Evolutionary conservation across 371 early-diverging fungal genomes (phyloP), one percentile per base, ranked within the genome.

Genomic region (Rhizopus stolonifer): DNA sequence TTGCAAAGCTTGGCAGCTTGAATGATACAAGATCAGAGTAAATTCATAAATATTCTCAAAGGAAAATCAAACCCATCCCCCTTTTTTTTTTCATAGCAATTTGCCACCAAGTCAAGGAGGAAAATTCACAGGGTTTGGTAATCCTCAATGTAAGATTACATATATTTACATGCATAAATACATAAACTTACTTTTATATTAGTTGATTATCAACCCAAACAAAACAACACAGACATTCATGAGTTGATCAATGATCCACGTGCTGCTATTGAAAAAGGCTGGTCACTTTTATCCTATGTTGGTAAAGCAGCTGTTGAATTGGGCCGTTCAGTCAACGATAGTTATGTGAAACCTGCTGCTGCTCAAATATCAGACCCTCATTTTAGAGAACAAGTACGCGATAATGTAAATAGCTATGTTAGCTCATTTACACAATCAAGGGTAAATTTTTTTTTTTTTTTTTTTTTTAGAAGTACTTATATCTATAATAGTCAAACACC

Each of bases 91-190:
- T 14, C 13, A 43, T 46, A 70, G 83, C 18, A 49, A 85, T 60
- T 61, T 96, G 38, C 94, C 94, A 22, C 97, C 97, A 4, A 93
- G 79, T 56, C 95, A 95, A 69, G 97, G 97, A 39, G 97, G 97
- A 25, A 88, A 88, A 66, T 96, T 88, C 67, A 83, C 80, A 24
- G 95, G 96, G 1, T 95, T 94, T 61, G 95, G 96, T 46, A 90
- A 83, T 56, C 77, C 83, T 45, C 77, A 79, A 51, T 76, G 74
- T 76, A 66, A 70, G 36, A 70, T 58, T 18, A 11, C 21, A 38
- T 22, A 18, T 26, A 3, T 10, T 29, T 10, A 4, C 4, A 10
- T 4, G 31, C 10, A 7, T 29, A 29, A 29, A 29, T 7, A 7
- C 4, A 29, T 10, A 4, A 32, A 19, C 8, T 29, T 43, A 22